phyloP scores from a whole-genome alignment of 169 alveolate species.

The Babesia ovata region DNA sequence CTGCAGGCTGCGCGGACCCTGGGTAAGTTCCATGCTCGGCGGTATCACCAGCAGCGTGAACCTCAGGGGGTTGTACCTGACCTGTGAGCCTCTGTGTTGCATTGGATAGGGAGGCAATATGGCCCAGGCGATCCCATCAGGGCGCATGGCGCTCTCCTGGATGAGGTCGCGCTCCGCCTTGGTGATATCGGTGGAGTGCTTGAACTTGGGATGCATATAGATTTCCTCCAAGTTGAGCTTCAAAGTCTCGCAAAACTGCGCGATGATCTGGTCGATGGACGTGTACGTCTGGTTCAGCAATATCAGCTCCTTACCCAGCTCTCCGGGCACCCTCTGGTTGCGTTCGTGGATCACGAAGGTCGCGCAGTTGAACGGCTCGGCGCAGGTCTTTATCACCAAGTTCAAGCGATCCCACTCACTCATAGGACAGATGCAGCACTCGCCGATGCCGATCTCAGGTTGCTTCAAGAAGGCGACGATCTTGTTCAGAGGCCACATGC shows the following conservation, averaged over 20 bases:
- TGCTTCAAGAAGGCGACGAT: slow-evolving; percentile 52
- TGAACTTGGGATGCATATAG: slow-evolving; percentile 77
- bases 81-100: slow-evolving; percentile 35
- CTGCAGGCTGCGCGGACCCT: slow-evolving; percentile 69
- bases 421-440: slow-evolving; percentile 79
- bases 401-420: slow-evolving; percentile 72
- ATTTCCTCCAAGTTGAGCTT: slow-evolving; percentile 78
- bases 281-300: slow-evolving; percentile 70
- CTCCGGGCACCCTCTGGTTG: slow-evolving; percentile 75
- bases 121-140: slow-evolving; percentile 81
- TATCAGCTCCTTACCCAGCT: slow-evolving; percentile 69
- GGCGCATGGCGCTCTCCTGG: slow-evolving; percentile 76
- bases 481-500: slow-evolving; percentile 68
- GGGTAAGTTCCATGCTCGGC: slow-evolving; percentile 64
- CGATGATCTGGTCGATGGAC: slow-evolving; percentile 76
- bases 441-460: slow-evolving; percentile 73
- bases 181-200: slow-evolving; percentile 62
- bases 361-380: slow-evolving; percentile 75
- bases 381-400: slow-evolving; percentile 77
- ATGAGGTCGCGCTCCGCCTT: slow-evolving; percentile 75
- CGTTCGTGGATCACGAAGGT: slow-evolving; percentile 73
- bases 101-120: slow-evolving; percentile 72
- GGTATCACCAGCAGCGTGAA: slow-evolving; percentile 80
- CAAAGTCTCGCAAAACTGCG: slow-evolving; percentile 79
- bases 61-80: slow-evolving; percentile 71